Percentiles rank a stretch among this genome's conserved stretches.
Conservation (phyloP, 352 stramenopile genomes). For the Phytopythium chamaehyphon region DNA sequence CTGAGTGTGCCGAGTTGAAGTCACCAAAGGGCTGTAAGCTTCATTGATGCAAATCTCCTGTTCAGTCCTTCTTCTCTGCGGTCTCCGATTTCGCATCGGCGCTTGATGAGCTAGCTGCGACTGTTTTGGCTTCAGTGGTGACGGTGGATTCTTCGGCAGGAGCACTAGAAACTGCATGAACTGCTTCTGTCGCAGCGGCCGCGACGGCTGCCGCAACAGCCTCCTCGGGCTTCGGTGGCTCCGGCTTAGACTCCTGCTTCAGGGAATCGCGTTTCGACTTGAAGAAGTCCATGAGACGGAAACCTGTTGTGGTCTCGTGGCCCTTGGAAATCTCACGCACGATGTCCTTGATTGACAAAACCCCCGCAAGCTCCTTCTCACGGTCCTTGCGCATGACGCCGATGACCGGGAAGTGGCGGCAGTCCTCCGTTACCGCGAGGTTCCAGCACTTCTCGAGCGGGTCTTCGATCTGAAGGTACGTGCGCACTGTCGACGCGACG, state of each 20-base stretch:
- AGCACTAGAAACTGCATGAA: slow-evolving; percentile 11
- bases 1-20: no score
- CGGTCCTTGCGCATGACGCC: slow-evolving; percentile 67
- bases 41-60: no score
- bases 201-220: slow-evolving; percentile 15
- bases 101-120: neutral
- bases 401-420: slow-evolving; percentile 81
- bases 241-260: slow-evolving; percentile 56
- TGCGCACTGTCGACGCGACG: slow-evolving; percentile 48
- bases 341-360: slow-evolving; percentile 85
- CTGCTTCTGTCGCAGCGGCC: slow-evolving; percentile 11
- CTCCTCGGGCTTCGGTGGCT: slow-evolving; percentile 27
- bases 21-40: no score
- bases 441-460: slow-evolving; percentile 78
- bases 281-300: slow-evolving; percentile 83
- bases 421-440: slow-evolving; percentile 57
- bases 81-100: no score
- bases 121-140: slow-evolving; percentile 2
- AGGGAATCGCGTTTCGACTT: slow-evolving; percentile 41
- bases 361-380: slow-evolving; percentile 76
- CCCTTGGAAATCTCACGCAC: slow-evolving; percentile 83
- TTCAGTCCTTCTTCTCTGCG: no score
- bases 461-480: slow-evolving; percentile 72
- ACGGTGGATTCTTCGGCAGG: slow-evolving; percentile 5
- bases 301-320: slow-evolving; percentile 62